Conservation (phyloP, 2,329 filamentous ascomycete genomes). For the Penicillium paneum region DNA sequence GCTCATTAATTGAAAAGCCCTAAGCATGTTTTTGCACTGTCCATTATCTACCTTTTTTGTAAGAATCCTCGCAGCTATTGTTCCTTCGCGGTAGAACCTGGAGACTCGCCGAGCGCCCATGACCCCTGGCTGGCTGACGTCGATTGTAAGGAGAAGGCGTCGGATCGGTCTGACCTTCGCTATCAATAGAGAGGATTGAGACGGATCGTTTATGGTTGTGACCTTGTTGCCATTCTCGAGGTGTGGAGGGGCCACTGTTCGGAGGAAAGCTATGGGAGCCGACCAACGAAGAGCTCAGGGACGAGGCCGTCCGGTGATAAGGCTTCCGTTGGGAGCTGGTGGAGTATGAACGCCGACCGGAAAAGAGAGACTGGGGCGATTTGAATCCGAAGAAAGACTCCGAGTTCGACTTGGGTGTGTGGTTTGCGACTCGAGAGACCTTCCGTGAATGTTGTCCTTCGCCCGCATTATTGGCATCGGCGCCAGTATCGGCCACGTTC, state of each 20-base stretch:
- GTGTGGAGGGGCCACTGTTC: conserved; percentile 28
- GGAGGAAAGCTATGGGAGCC: conserved; percentile 44
- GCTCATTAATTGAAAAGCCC: neutral
- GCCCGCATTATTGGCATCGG: conserved; percentile 29
- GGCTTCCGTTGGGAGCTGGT: conserved; percentile 33
- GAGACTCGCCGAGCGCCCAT: conserved; percentile 76
- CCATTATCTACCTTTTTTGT: conserved; percentile 37
- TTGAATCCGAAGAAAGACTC: conserved; percentile 41
- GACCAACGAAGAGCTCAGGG: conserved; percentile 39
- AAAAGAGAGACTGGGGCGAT: conserved; percentile 38
- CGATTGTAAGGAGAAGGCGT: conserved; percentile 39
- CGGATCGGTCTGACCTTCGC: conserved; percentile 40
- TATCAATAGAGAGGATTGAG: conserved; percentile 75
- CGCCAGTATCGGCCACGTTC: conserved; percentile 61
- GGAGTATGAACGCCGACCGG: conserved; percentile 36
- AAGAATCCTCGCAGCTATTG: conserved; percentile 40
- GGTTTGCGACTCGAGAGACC: conserved; percentile 34
- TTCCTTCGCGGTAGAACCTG: conserved; percentile 62
- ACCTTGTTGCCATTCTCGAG: conserved; percentile 36
- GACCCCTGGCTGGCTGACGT: conserved; percentile 59
- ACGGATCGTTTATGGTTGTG: conserved; percentile 71
- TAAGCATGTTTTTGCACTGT: neutral
- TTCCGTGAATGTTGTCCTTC: conserved; percentile 37
- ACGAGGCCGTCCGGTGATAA: conserved; percentile 40
- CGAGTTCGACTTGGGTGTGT: conserved; percentile 32